A percentile compares a stretch with the other conserved stretches of the same genome.
These are phyloP conservation scores for Warburgia ugandensis DNA, from an alignment of 164 flowering plant genomes.

Conservation along the genomic window DNA sequence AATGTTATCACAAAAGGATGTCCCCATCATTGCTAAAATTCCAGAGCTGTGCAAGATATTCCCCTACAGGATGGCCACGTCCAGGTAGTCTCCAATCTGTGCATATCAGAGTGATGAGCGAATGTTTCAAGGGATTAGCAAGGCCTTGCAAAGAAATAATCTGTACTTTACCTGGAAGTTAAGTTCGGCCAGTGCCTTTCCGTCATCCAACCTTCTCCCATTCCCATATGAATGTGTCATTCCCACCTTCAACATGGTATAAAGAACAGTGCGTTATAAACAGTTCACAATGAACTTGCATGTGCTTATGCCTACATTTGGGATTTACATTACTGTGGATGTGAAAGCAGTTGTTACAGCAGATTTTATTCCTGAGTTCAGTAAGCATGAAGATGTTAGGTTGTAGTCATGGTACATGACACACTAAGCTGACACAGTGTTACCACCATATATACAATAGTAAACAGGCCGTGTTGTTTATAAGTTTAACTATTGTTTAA, in stretches of 20 bases:
- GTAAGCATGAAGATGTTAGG: not conserved
- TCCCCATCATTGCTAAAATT: too few species aligned
- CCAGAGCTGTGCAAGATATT: too few species aligned
- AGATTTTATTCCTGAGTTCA: too few species aligned
- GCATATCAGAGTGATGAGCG: not conserved
- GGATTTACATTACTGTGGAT: not conserved
- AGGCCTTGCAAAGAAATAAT: not conserved
- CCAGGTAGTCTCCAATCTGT: constrained; percentile 94
- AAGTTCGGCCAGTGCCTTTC: constrained; percentile 63
- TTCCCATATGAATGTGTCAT: constrained; percentile 60
- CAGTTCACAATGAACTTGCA: not conserved
- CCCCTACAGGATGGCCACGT: constrained; percentile 68
- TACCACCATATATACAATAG: too few species aligned
- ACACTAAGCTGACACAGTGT: too few species aligned
- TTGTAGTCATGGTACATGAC: not conserved
- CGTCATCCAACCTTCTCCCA: constrained; percentile 58
- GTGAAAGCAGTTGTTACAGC: not conserved
- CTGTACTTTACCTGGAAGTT: constrained; percentile 56
- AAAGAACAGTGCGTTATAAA: not conserved
- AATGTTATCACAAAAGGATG: too few species aligned
- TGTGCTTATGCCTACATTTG: not conserved
- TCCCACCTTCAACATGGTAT: constrained; percentile 54
- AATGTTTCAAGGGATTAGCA: not conserved
- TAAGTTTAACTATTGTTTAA: too few species aligned
- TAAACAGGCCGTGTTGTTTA: too few species aligned